phyloP scores from a whole-genome alignment of 768 basidiomycete species.

The Mycena kentingensis region DNA sequence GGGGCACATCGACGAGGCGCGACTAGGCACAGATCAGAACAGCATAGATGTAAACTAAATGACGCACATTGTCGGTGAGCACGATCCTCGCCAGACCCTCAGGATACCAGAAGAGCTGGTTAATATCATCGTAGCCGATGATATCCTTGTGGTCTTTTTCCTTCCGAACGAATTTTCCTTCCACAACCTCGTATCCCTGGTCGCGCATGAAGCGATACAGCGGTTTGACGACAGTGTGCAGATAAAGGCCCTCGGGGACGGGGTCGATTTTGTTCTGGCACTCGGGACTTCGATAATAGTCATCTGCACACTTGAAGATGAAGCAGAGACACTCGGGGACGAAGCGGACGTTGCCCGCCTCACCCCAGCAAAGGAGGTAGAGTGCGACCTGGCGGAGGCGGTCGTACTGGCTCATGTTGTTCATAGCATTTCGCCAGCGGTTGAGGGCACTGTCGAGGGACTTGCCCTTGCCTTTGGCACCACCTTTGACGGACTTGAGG shows the following conservation, averaged over 20 bases:
- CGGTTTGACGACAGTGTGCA: slow-evolving; percentile 90
- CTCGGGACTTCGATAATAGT: slow-evolving; percentile 97
- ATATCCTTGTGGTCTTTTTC: slow-evolving; percentile 95
- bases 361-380: slow-evolving; percentile 97
- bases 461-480: slow-evolving; percentile 60
- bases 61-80: slow-evolving; percentile 77
- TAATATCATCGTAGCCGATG: slow-evolving; percentile 99
- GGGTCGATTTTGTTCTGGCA: slow-evolving; percentile 94
- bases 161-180: slow-evolving; percentile 91
- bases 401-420: slow-evolving; percentile 99
- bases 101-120: slow-evolving; percentile 99
- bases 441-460: slow-evolving; percentile 92
- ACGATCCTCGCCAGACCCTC: slow-evolving; percentile 95
- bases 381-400: slow-evolving; percentile 95
- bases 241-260: slow-evolving; percentile 92
- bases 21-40: slow-evolving; percentile 48
- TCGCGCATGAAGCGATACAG: slow-evolving; percentile 95
- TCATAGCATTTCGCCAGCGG: slow-evolving; percentile 98
- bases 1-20: slow-evolving; percentile 88
- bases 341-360: slow-evolving; percentile 96
- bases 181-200: slow-evolving; percentile 94
- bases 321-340: slow-evolving; percentile 97
- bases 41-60: slow-evolving; percentile 3
- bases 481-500: slow-evolving; percentile 77
- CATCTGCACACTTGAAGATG: slow-evolving; percentile 99